Percentiles rank a stretch among this genome's conserved stretches.
These are phyloP conservation scores for Xerocomus nothofagi DNA, from an alignment of 1,284 basidiomycete species.

Conservation along the genomic window DNA sequence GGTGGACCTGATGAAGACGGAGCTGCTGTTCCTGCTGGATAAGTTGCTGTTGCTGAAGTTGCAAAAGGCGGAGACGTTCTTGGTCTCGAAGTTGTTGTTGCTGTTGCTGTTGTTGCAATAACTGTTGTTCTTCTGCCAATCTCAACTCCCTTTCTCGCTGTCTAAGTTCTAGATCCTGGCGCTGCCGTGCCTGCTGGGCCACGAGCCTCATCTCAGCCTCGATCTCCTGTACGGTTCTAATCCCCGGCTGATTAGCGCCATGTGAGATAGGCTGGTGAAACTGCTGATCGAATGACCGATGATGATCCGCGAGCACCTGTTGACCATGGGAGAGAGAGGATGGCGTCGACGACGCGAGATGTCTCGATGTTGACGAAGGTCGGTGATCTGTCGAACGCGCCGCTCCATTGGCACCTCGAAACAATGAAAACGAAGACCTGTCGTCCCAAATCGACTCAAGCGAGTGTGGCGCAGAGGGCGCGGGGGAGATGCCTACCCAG, in stretches of 20 bases:
- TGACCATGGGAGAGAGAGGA: conserved; percentile 21
- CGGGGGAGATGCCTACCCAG: conserved; percentile 36
- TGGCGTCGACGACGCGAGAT: conserved; percentile 21
- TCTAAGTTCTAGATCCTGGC: conserved; percentile 38
- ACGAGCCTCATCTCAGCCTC: conserved; percentile 84
- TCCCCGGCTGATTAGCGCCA: conserved; percentile 44
- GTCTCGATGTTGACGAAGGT: conserved; percentile 29
- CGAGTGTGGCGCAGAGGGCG: conserved; percentile 39
- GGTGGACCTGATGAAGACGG: conserved; percentile 40
- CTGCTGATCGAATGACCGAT: conserved; percentile 35
- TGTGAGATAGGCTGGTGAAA: conserved; percentile 34
- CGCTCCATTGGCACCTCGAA: conserved; percentile 55
- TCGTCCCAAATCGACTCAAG: conserved; percentile 79
- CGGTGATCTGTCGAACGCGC: conserved; percentile 39
- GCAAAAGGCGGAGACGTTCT: conserved; percentile 38
- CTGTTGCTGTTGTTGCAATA: conserved; percentile 39
- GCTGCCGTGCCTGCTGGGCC: conserved; percentile 46
- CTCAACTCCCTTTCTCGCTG: conserved; percentile 37
- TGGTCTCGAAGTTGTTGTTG: conserved; percentile 41
- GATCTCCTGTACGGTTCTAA: conserved; percentile 88
- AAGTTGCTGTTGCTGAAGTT: conserved; percentile 42
- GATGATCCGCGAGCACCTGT: conserved; percentile 23
- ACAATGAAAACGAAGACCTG: conserved; percentile 69
- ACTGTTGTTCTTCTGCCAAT: conserved; percentile 41
- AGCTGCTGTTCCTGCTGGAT: conserved; percentile 38